Conservation (phyloP, 2,329 filamentous ascomycete species). For the Alternaria solani region DNA sequence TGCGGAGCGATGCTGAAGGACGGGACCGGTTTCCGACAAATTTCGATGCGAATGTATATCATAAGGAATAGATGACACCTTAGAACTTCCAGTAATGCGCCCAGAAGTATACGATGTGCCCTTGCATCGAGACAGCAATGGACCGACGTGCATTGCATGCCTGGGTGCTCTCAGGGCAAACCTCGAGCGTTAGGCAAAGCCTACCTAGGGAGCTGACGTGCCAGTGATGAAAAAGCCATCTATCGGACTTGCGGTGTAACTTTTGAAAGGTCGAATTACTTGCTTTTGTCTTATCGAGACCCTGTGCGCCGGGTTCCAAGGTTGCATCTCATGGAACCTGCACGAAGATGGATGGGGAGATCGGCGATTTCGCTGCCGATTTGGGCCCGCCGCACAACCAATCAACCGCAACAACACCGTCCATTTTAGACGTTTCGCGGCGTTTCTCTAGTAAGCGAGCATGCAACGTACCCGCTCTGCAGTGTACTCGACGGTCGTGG, state of each 20-base stretch:
- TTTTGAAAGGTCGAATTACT: background rate
- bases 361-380: constrained; percentile 5
- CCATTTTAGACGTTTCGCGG: constrained; percentile 19
- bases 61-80: constrained; percentile 25
- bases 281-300: constrained; percentile 8
- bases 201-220: background rate
- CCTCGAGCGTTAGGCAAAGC: background rate
- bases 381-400: constrained; percentile 5
- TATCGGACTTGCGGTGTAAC: background rate
- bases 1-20: constrained; percentile 63
- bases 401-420: constrained; percentile 6
- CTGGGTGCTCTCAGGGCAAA: background rate
- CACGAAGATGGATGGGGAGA: constrained; percentile 15
- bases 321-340: constrained; percentile 16
- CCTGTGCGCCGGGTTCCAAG: background rate
- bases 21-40: constrained; percentile 46
- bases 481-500: constrained; percentile 7
- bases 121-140: background rate
- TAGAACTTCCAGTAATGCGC: background rate
- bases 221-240: background rate
- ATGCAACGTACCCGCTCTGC: constrained; percentile 14
- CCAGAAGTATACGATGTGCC: background rate
- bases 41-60: constrained; percentile 48
- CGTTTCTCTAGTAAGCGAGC: constrained; percentile 21
- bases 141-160: background rate